A percentile compares a stretch with the other conserved stretches of the same genome.
phyloP scores from a whole-genome alignment of 2,329 filamentous ascomycete species.

The Lasiodiplodia theobromae region DNA sequence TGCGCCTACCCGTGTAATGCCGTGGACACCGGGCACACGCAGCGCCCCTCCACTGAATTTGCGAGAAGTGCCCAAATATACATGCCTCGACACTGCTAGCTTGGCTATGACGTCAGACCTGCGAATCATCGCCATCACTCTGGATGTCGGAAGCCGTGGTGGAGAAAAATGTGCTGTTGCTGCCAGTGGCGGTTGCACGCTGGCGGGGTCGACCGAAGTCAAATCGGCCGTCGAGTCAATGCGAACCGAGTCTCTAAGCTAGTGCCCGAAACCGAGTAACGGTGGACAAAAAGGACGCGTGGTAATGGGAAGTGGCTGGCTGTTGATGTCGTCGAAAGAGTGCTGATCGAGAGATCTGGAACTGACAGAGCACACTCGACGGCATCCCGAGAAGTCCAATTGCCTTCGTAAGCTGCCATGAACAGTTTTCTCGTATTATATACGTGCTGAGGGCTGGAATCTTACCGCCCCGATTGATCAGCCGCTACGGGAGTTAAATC shows the following conservation, averaged over 20 bases:
- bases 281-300: background rate
- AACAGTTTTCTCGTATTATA: background rate
- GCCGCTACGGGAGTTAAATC: constrained; percentile 12
- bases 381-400: background rate
- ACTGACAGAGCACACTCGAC: background rate
- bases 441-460: background rate
- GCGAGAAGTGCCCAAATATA: background rate
- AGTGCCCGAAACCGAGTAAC: background rate
- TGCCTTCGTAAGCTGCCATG: background rate
- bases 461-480: background rate
- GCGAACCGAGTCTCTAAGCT: background rate
- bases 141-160: background rate
- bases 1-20: background rate
- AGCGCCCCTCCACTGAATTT: background rate
- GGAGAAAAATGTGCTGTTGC: background rate
- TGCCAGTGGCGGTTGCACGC: background rate
- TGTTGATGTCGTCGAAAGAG: background rate
- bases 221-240: background rate
- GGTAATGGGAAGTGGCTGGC: background rate
- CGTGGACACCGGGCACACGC: background rate
- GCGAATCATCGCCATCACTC: background rate
- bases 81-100: background rate
- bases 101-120: background rate
- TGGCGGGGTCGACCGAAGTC: background rate
- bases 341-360: background rate